These are phyloP conservation scores for Penicillium chermesinum DNA, from an alignment of 495 filamentous ascomycete genomes.

Conservation along the genomic window DNA sequence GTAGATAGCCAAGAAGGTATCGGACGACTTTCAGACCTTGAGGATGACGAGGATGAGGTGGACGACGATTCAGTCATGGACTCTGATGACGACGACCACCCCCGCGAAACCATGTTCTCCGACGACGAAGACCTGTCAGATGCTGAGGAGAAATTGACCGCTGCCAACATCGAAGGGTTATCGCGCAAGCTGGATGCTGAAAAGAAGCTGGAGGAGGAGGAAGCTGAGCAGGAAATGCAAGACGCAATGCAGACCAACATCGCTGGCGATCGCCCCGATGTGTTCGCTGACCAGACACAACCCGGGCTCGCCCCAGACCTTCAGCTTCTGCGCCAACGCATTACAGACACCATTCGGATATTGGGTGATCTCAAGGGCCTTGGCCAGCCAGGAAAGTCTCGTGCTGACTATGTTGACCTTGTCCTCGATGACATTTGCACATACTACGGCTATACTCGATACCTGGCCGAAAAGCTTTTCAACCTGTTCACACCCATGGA, in stretches of 20 bases:
- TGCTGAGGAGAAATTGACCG: slow-evolving; percentile 84
- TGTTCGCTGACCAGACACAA: slow-evolving; percentile 59
- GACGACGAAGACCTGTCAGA: slow-evolving; percentile 91
- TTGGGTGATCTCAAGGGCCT: slow-evolving; percentile 81
- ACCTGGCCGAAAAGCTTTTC: slow-evolving; percentile 79
- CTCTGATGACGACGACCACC: slow-evolving; percentile 59
- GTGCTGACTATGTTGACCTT: slow-evolving; percentile 80
- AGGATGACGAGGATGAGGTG: slow-evolving; percentile 44
- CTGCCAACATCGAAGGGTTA: slow-evolving; percentile 91
- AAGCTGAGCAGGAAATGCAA: slow-evolving; percentile 59
- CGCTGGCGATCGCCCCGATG: slow-evolving; percentile 66
- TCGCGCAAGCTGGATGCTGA: slow-evolving; percentile 74
- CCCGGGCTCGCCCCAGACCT: slow-evolving; percentile 76
- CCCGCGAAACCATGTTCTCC: slow-evolving; percentile 70
- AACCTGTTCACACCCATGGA: slow-evolving; percentile 89
- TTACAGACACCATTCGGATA: slow-evolving; percentile 89
- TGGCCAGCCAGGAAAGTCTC: slow-evolving; percentile 68
- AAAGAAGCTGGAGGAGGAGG: slow-evolving; percentile 64
- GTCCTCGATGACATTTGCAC: slow-evolving; percentile 87
- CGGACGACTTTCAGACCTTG: slow-evolving; percentile 44
- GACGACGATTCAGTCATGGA: slow-evolving; percentile 65
- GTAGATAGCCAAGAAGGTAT: slow-evolving; percentile 51
- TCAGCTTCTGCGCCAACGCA: slow-evolving; percentile 81
- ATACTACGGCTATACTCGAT: slow-evolving; percentile 86
- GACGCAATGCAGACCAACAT: slow-evolving; percentile 95